Base-by-base conservation (phyloP, 805 yeast genomes). In the Ogataea angusta region DNA sequence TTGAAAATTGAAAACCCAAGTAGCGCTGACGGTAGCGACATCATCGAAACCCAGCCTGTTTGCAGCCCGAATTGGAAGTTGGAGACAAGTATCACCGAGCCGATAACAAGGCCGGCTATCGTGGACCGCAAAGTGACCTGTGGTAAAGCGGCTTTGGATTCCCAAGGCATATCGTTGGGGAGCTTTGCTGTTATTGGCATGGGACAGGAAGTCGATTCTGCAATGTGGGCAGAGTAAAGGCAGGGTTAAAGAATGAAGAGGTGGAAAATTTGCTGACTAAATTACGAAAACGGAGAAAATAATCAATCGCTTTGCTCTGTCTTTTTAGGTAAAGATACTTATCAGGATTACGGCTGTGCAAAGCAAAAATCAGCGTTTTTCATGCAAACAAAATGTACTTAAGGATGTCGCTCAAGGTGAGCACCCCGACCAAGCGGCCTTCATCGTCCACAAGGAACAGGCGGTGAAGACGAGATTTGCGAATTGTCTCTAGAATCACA, bases 31-130 rank as follows among this genome's bases (percentile, higher is more conserved):
- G 99, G 98, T 40, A 91, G 68, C 16, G 96, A 85, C 99, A 91
- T 93, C 99, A 91, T 91, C 9, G 96, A 88, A 5, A 93, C 96
- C 99, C 99, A 91, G 2, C 99, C 99, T 0, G 97, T 91, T 59
- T 91, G 99, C 15, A 91, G 68, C 1, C 98, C 99, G 60, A 91
- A 91, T 59, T 91, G 98, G 66, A 93, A 93, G 62, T 91, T 91
- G 4, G 96, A 87, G 13, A 89, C 69, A 18, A 93, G 69, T 23
- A 93, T 90, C 19, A 91, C 65, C 0, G 96, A 77, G 0, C 99
- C 99, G n/a, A 91, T 88, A 1, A 68, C 52, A 18, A 91, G 66
- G 0, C 98, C 98, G 1, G 82, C 85, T 1, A 81, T 25, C 0
- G 87, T 78, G 3, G 93, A 82, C 36, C 95, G 66, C 3, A 79